Percentiles rank a stretch among this genome's conserved stretches.
Evolutionary conservation across 75 land plant species (phyloP).

Genomic region (Chamaecyparis obtusa): DNA sequence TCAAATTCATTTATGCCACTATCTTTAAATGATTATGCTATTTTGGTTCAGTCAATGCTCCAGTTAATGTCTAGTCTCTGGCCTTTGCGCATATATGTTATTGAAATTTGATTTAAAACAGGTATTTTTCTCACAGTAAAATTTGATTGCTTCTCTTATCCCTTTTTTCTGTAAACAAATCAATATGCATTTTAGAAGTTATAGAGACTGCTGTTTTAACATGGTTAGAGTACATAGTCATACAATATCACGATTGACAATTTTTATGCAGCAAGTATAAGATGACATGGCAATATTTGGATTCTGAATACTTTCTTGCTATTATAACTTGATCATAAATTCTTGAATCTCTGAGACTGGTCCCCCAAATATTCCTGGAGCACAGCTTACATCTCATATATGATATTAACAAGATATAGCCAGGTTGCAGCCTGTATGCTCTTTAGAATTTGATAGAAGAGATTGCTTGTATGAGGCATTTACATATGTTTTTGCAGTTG

Average conservation of each 20-base stretch:
- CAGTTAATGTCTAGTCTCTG: background rate
- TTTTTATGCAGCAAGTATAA: background rate
- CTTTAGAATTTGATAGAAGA: background rate
- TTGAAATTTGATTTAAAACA: background rate
- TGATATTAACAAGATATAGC: too few species aligned
- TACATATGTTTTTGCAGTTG: too few species aligned
- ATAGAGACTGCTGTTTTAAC: too few species aligned
- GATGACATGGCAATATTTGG: background rate
- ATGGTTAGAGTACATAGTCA: background rate
- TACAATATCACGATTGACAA: background rate
- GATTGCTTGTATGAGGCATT: background rate
- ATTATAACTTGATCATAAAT: background rate
- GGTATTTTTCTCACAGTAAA: background rate
- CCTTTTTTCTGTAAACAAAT: background rate
- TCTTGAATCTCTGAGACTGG: background rate
- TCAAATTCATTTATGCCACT: background rate
- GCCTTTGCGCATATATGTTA: background rate
- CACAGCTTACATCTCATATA: background rate
- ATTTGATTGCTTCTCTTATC: background rate
- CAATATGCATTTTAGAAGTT: background rate
- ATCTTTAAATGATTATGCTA: background rate
- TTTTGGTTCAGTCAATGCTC: background rate
- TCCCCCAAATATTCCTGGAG: background rate
- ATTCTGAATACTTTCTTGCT: background rate
- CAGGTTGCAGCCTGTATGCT: background rate